Evolutionary conservation across 805 yeast genomes (phyloP), one percentile per base, ranked within the genome.

Genomic region (Yarrowia bubula): DNA sequence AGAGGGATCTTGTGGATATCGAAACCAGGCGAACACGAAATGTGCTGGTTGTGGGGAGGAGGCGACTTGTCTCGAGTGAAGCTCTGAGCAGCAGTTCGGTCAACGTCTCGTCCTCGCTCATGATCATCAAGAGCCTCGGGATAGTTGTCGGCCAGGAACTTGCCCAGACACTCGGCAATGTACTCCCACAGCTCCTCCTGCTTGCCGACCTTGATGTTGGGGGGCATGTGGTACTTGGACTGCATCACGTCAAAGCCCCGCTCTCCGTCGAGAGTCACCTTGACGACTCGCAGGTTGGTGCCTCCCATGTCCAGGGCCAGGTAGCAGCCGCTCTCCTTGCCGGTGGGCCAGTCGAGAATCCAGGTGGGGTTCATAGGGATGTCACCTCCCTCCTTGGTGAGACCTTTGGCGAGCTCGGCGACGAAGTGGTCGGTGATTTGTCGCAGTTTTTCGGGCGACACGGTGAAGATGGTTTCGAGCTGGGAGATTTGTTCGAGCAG

Each of bases 361-460:
- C 98, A 93, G 68, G 96, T 90, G 55, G 96, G 96, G 74, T 88
- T 92, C 98, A 93, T 93, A 68, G 99, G 98, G 73, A 91, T 90
- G 76, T 87, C 88, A 66, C 95, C 96, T 62, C 95, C 93, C 66
- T 81, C 76, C 67, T 68, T 38, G 69, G 87, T 81, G 70, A 89
- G 82, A 67, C 98, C 98, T 76, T 89, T 89, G 69, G 86, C 85
- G 71, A 93, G 84, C 78, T 93, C 98, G 31, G 75, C 66, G 64
- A 88, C 83, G 77, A 93, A 93, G 74, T 88, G 96, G 55, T 83
- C 82, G 60, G 90, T 85, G 76, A 93, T 86, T 66, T 80, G 76
- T 70, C 81, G 80, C 74, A 93, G 83, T 69, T 81, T 84, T 8
- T 80, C 85, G 13, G 83, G 79, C 22, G 86, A 72, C 41, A 90